Conservation (phyloP, 208 protist species). For the Trypanosoma scelopori region DNA sequence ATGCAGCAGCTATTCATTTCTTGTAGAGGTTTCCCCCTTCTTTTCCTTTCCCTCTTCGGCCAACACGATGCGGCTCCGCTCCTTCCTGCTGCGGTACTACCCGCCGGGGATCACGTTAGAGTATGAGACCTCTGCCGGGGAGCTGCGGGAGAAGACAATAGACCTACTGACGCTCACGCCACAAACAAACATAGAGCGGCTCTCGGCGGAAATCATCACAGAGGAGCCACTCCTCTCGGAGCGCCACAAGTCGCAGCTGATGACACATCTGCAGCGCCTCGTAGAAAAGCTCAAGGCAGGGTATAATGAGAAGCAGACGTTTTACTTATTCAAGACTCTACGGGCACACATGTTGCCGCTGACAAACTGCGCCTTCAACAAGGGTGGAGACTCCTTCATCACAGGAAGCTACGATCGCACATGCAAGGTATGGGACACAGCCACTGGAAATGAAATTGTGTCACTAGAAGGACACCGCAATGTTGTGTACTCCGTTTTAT, state of each 20-base stretch:
- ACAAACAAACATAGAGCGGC: conserved; percentile 76
- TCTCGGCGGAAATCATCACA: conserved; percentile 83
- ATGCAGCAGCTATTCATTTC: too few relatives aligned
- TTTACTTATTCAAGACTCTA: conserved; percentile 95
- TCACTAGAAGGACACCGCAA: conserved; percentile 95
- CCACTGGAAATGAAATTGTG: conserved; percentile 90
- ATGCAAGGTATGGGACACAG: conserved; percentile 95
- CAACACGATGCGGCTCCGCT: conserved; percentile 86
- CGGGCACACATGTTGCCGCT: conserved; percentile 95
- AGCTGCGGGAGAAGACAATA: conserved; percentile 87
- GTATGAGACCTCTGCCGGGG: conserved; percentile 84
- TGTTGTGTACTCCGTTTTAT: conserved; percentile 95
- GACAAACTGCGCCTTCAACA: conserved; percentile 98
- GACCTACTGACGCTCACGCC: conserved; percentile 89
- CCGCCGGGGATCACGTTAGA: conserved; percentile 94
- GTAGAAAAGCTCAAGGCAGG: conserved; percentile 82
- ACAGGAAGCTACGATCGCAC: conserved; percentile 96
- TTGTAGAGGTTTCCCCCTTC: too few relatives aligned
- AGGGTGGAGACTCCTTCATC: conserved; percentile 93
- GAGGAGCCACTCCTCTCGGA: conserved; percentile 90
- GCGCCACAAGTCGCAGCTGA: conserved; percentile 70
- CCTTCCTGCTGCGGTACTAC: conserved; percentile 95
- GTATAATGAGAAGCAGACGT: conserved; percentile 79
- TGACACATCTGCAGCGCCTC: conserved; percentile 84
- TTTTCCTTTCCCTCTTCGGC: too few relatives aligned